Base-by-base conservation (phyloP, 148 eudicot genomes). In the Spergularia marina region DNA sequence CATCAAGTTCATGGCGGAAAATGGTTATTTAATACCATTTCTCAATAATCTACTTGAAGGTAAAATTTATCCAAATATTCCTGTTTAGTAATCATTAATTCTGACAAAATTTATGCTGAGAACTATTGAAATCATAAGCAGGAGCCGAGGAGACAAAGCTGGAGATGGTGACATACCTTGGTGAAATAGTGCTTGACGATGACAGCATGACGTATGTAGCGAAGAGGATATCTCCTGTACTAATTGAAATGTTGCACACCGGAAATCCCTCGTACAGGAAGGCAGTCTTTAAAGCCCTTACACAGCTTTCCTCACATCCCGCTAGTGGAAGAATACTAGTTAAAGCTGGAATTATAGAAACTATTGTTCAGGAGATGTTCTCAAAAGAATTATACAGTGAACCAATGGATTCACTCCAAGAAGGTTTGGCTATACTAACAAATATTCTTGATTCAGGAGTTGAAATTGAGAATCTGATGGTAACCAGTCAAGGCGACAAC, bases 1-100 rank as follows among this genome's bases (percentile, higher is more conserved):
- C 84, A 93, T 95, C 56, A 82, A 86, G 68, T 91, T 87, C 78
- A 95, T 95, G 96, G 98, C 98, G 74, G 96, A 85, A 77, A 85
- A 80, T 82, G 98, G 98, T 57, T 86, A 91, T 89, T 60, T 95
- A 77, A 87, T 89, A 73, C 98, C 98, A 72, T 94, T 95, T 73
- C 84, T 95, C 21, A 81, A 78, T 14, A 74, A 85, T 53, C 88
- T 95, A 44, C 95, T 95, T 64, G 89, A 89, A 87, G 98, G 98
- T 94, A 25, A 70, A 52, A 20, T 53, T 70, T 25, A 30, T 70
- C 21, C 5, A 13, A 70, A 53, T 4, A 20, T n/a, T 10, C 62
- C 56, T 14, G 39, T 40, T 7, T 51, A 68, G n/a, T 51, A 21
- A 18, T 68, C 23, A 68, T 13, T 18, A 3, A 40, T 13, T n/a